These are phyloP conservation scores for Microbotryomycetes sp. DNA, from an alignment of 1,284 basidiomycete species.

Conservation along the genomic window DNA sequence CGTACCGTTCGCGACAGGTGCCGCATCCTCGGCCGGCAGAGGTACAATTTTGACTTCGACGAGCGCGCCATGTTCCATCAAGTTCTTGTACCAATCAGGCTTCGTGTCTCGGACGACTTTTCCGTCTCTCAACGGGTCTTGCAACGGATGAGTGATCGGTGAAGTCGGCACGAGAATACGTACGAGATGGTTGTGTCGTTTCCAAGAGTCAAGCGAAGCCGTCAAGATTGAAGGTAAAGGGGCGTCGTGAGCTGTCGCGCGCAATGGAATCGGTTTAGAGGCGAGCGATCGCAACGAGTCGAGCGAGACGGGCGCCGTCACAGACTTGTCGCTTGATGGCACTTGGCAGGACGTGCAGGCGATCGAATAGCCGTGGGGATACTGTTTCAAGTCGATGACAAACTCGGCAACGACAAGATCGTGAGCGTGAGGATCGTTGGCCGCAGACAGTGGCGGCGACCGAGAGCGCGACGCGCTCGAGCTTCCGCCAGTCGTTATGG, in stretches of 20 bases:
- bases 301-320: slow-evolving; percentile 13
- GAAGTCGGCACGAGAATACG: slow-evolving; percentile 26
- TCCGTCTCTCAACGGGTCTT: slow-evolving; percentile 19
- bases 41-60: slow-evolving; percentile 56
- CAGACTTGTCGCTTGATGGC: not conserved
- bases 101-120: slow-evolving; percentile 46
- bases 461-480: not conserved
- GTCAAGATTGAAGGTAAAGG: slow-evolving; percentile 31
- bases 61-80: slow-evolving; percentile 48
- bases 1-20: not conserved
- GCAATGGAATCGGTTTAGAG: slow-evolving; percentile 14
- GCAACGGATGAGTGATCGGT: slow-evolving; percentile 24
- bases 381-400: slow-evolving; percentile 31
- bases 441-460: not conserved
- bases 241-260: slow-evolving; percentile 28
- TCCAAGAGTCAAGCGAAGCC: slow-evolving; percentile 31
- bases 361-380: slow-evolving; percentile 29
- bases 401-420: slow-evolving; percentile 29
- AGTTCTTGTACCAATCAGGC: slow-evolving; percentile 25
- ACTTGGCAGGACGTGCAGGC: slow-evolving; percentile 8
- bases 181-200: slow-evolving; percentile 30
- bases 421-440: slow-evolving; percentile 8
- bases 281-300: slow-evolving; percentile 9
- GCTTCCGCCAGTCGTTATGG: not conserved
- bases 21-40: slow-evolving; percentile 10